Base-by-base conservation (phyloP, 2,329 filamentous ascomycete genomes). In the Alternaria sp. region DNA sequence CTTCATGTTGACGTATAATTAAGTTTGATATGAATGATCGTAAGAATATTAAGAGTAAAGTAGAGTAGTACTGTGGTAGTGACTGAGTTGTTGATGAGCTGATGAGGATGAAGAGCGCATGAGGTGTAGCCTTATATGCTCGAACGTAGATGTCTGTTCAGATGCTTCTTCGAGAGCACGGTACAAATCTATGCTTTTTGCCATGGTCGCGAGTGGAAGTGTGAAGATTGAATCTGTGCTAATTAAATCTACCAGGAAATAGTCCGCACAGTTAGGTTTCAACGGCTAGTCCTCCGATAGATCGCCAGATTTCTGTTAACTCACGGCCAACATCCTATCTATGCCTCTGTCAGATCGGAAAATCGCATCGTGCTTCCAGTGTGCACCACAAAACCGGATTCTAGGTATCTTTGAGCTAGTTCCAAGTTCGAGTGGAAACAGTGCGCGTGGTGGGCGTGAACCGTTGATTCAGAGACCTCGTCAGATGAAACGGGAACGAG, bases 1-100 rank as follows among this genome's bases (percentile, higher is more conserved):
- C 44, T 48, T 48, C 44, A 48, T 48, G 9, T 48, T 48, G 31
- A 17, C 44, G 44, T 24, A 26, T 48, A 31, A 48, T 11, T 36
- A 34, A 48, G 4, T 48, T 48, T 31, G 29, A 24, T 48, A 4
- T 23, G 21, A 48, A 48, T 10, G 44, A 48, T 48, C 21, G 44
- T 48, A 48, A 48, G 44, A 48, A 48, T 48, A 48, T 48, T 48
- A 48, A 23, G 24, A 48, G 44, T 40, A 40, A 39, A 23, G 9
- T 40, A 39, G 5, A 13, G 13, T 26, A 36, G 31, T 48, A 48
- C 2, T 5, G 41, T 45, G 29, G 44, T 48, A 48, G 44, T 48
- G 44, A 48, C 44, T 48, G 37, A 24, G 21, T 48, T 36, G 44
- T 24, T 48, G 33, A 24, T 48, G 44, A 36, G 31, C 21, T 48